Conservation (phyloP, 345 rosid species). For the Bretschneidera sinensis region DNA sequence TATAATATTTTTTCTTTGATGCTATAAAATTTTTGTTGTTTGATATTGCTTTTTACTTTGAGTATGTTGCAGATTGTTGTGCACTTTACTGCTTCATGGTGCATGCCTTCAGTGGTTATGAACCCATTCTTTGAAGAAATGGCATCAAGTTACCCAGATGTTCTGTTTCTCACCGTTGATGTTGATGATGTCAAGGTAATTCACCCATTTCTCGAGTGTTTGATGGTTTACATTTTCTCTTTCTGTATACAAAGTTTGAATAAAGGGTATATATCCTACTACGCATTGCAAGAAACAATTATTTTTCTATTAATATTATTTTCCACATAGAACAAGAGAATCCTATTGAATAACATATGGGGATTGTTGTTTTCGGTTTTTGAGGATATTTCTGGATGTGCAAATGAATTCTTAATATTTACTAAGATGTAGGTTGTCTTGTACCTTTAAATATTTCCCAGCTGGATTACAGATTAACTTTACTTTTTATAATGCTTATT, state of each 20-base stretch:
- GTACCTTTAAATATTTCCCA: too few species aligned
- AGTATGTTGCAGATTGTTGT: conserved; percentile 51
- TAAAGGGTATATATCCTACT: neutral
- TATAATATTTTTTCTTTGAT: neutral
- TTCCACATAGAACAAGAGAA: too few species aligned
- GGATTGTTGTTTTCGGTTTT: too few species aligned
- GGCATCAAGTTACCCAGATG: conserved; percentile 55
- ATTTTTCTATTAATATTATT: too few species aligned
- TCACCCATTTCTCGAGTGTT: neutral
- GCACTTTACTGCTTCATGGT: conserved; percentile 94
- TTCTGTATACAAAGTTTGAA: neutral
- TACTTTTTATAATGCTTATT: too few species aligned
- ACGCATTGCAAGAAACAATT: too few species aligned
- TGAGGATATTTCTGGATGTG: too few species aligned
- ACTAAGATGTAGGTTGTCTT: too few species aligned
- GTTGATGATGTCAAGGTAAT: conserved; percentile 87
- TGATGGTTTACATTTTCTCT: neutral
- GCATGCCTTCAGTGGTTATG: conserved; percentile 90
- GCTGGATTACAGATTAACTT: too few species aligned
- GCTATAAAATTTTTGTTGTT: neutral
- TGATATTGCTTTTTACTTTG: conserved; percentile 6
- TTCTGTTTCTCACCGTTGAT: conserved; percentile 71
- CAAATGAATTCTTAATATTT: too few species aligned
- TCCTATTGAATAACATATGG: too few species aligned
- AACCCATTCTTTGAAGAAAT: conserved; percentile 66